Conservation (phyloP, 2,329 filamentous ascomycete species). For the Fusarium metavorans region DNA sequence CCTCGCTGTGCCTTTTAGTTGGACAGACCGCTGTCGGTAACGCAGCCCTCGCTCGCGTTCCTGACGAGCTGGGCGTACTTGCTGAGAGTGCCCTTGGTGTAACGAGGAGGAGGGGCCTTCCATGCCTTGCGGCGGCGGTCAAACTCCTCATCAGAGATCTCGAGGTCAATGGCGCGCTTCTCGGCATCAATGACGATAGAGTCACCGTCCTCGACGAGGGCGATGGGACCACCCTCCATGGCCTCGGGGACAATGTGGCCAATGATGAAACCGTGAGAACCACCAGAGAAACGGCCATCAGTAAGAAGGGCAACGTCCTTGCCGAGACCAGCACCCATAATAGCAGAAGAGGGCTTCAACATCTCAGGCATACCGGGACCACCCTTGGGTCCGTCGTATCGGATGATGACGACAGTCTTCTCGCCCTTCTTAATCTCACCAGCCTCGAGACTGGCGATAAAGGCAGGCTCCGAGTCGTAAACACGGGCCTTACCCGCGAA, state of each 20-base stretch:
- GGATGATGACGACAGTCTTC: conserved; percentile 90
- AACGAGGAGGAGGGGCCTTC: conserved; percentile 70
- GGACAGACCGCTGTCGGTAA: conserved; percentile 61
- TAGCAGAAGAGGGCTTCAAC: conserved; percentile 89
- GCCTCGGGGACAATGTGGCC: conserved; percentile 91
- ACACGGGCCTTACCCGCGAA: conserved; percentile 86
- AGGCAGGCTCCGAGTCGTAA: conserved; percentile 85
- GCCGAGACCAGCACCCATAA: conserved; percentile 90
- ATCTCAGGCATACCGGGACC: conserved; percentile 97
- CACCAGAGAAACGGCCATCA: conserved; percentile 82
- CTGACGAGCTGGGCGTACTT: conserved; percentile 75
- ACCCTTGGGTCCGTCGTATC: conserved; percentile 93
- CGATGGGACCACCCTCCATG: conserved; percentile 86
- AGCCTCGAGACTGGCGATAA: conserved; percentile 81
- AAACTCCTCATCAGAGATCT: conserved; percentile 75
- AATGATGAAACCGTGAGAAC: conserved; percentile 87
- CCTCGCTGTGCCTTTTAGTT: conserved; percentile 24
- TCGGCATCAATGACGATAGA: conserved; percentile 86
- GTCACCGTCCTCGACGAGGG: conserved; percentile 84
- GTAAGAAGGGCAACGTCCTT: conserved; percentile 81
- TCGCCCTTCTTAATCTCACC: conserved; percentile 86
- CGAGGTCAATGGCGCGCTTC: conserved; percentile 74
- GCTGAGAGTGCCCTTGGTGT: conserved; percentile 73
- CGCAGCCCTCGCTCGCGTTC: conserved; percentile 70
- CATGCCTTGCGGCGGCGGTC: conserved; percentile 68